Percentiles rank a stretch among this genome's conserved stretches.
phyloP scores from a whole-genome alignment of 225 moss, liverwort and hornwort genomes.

The Lunularia cruciata region DNA sequence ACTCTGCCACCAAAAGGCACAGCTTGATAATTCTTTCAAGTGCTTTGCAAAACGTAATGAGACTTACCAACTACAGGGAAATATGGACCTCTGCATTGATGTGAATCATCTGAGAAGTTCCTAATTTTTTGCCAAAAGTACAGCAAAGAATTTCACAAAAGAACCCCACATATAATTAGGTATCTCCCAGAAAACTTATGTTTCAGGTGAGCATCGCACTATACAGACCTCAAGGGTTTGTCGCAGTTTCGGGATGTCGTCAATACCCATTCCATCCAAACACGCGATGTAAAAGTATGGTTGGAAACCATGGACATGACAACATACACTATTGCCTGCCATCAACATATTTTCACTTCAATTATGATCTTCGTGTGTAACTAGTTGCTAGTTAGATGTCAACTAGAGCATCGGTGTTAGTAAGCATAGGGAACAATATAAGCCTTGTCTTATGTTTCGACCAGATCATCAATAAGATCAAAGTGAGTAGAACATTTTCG shows the following conservation, averaged over 20 bases:
- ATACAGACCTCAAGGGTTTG: constrained; percentile 69
- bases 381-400: background rate
- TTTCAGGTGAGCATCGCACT: background rate
- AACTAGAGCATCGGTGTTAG: background rate
- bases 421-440: no score
- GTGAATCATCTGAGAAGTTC: no score
- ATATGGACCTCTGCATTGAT: no score
- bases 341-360: constrained; percentile 16
- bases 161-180: no score
- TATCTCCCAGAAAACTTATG: no score
- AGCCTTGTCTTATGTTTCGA: no score
- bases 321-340: constrained; percentile 93
- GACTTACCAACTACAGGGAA: no score
- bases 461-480: no score
- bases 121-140: background rate
- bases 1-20: constrained; percentile 43
- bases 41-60: no score
- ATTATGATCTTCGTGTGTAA: background rate
- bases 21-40: no score
- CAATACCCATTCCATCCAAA: constrained; percentile 71
- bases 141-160: background rate
- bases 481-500: no score
- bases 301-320: constrained; percentile 95
- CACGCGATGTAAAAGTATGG: constrained; percentile 96
- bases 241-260: constrained; percentile 77